phyloP scores from a whole-genome alignment of 2,329 filamentous ascomycete species.

The Scolecobasidium constrictum region DNA sequence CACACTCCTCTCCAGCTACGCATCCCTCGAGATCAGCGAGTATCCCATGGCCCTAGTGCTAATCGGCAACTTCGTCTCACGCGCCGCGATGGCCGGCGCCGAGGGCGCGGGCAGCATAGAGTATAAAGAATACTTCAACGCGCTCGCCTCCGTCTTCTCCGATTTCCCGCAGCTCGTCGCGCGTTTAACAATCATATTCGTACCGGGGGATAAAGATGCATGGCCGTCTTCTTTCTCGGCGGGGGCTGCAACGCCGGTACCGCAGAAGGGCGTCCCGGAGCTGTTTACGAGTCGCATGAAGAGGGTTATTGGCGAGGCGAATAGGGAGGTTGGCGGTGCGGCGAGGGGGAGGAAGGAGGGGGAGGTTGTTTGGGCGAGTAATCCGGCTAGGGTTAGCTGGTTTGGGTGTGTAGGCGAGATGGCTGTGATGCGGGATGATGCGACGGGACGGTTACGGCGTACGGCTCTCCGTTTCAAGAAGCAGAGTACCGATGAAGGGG shows the following conservation, averaged over 20 bases:
- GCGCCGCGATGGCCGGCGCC: conserved; percentile 50
- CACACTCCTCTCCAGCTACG: conserved; percentile 68
- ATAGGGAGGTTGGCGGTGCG: conserved; percentile 51
- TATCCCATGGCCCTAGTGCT: conserved; percentile 72
- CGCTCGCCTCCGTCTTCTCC: conserved; percentile 66
- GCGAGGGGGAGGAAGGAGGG: conserved; percentile 43
- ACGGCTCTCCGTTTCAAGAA: conserved; percentile 60
- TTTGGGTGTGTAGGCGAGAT: conserved; percentile 87
- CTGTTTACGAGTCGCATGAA: conserved; percentile 83
- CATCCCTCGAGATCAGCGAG: conserved; percentile 48
- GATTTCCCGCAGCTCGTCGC: conserved; percentile 77
- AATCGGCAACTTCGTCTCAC: conserved; percentile 68
- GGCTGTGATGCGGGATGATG: conserved; percentile 76
- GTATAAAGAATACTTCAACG: conserved; percentile 94
- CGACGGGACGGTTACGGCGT: conserved; percentile 67
- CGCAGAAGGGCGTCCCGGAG: conserved; percentile 64
- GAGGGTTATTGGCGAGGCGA: conserved; percentile 68
- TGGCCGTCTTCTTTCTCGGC: conserved; percentile 82
- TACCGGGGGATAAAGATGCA: conserved; percentile 95
- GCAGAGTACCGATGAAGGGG: conserved; percentile 24
- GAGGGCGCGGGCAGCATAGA: conserved; percentile 70
- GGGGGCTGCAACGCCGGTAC: conserved; percentile 60
- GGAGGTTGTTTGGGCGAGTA: conserved; percentile 78
- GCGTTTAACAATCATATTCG: conserved; percentile 76
- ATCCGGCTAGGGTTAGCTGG: conserved; percentile 69